Percentiles rank a stretch among this genome's conserved stretches.
Conservation (phyloP, 345 rosid genomes). For the Populus alba region DNA sequence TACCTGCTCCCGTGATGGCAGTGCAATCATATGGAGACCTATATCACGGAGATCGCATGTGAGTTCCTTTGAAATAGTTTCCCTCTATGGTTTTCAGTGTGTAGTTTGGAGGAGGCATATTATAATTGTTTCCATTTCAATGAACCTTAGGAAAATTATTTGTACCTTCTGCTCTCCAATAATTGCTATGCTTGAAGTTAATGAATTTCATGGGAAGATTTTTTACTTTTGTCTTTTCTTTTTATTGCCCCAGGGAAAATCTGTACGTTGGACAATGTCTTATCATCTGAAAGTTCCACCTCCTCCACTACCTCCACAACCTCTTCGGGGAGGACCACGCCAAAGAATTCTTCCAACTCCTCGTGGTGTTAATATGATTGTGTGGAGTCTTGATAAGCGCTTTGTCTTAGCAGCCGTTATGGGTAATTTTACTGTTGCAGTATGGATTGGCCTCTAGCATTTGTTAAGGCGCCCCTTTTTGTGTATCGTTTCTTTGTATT, state of each 20-base stretch:
- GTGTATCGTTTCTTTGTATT: not conserved
- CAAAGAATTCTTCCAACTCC: slow-evolving; percentile 97
- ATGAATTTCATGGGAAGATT: not conserved
- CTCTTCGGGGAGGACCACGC: slow-evolving; percentile 94
- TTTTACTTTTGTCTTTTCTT: slow-evolving; percentile 3
- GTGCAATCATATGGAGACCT: slow-evolving; percentile 98
- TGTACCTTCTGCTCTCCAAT: not conserved
- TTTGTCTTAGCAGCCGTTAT: slow-evolving; percentile 99
- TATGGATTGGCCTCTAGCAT: too few relatives aligned
- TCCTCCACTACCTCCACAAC: slow-evolving; percentile 95
- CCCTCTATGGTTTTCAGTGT: not conserved
- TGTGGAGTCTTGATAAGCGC: slow-evolving; percentile 98
- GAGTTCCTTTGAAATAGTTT: slow-evolving; percentile 28
- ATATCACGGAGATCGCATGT: slow-evolving; percentile 92
- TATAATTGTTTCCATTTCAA: slow-evolving; percentile 3
- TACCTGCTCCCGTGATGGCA: slow-evolving; percentile 98
- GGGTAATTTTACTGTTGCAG: slow-evolving; percentile 46
- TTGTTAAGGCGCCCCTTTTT: too few relatives aligned
- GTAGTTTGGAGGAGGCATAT: slow-evolving; percentile 5
- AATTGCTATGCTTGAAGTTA: slow-evolving; percentile 5
- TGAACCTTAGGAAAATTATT: not conserved
- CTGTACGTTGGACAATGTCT: slow-evolving; percentile 75
- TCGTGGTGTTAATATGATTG: slow-evolving; percentile 97
- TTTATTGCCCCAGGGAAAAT: slow-evolving; percentile 54
- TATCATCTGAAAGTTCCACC: slow-evolving; percentile 99